Percentiles rank a stretch among this genome's conserved stretches.
Conservation (phyloP, 768 basidiomycete species). For the Trametes sanguinea region DNA sequence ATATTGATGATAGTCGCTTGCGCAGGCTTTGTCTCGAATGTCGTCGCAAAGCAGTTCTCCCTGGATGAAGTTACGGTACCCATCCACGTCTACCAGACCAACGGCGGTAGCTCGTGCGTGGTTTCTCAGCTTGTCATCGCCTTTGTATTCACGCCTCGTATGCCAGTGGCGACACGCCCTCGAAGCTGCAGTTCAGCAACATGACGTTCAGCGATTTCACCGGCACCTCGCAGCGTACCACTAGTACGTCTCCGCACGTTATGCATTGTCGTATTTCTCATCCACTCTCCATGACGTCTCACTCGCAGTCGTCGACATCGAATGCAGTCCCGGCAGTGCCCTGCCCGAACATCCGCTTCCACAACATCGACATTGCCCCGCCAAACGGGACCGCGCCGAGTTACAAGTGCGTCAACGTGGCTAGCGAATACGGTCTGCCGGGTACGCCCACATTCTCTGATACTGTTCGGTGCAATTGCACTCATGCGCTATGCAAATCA, state of each 20-base stretch:
- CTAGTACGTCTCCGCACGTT: conserved; percentile 17
- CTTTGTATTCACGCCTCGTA: not conserved
- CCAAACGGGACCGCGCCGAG: conserved; percentile 39
- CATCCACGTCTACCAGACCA: conserved; percentile 53
- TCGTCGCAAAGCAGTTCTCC: conserved; percentile 42
- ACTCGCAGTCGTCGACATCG: conserved; percentile 47
- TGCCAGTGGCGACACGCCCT: conserved; percentile 28
- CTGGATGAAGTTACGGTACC: conserved; percentile 49
- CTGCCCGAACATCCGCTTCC: conserved; percentile 48
- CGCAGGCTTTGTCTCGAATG: conserved; percentile 48
- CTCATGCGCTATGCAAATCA: not conserved
- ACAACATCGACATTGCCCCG: conserved; percentile 37
- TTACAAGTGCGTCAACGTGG: conserved; percentile 51
- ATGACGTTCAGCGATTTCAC: conserved; percentile 49
- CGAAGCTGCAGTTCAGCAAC: conserved; percentile 48
- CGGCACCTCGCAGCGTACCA: conserved; percentile 41
- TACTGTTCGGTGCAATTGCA: not conserved
- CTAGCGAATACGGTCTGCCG: conserved; percentile 35
- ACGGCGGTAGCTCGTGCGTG: conserved; percentile 46
- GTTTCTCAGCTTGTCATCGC: not conserved
- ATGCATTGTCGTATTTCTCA: no score
- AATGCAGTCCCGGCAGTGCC: conserved; percentile 50
- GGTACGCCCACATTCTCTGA: conserved; percentile 20
- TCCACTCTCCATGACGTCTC: not conserved
- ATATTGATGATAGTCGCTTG: not conserved